phyloP scores from a whole-genome alignment of 331 rosid genomes.

The Saraca asoca region DNA sequence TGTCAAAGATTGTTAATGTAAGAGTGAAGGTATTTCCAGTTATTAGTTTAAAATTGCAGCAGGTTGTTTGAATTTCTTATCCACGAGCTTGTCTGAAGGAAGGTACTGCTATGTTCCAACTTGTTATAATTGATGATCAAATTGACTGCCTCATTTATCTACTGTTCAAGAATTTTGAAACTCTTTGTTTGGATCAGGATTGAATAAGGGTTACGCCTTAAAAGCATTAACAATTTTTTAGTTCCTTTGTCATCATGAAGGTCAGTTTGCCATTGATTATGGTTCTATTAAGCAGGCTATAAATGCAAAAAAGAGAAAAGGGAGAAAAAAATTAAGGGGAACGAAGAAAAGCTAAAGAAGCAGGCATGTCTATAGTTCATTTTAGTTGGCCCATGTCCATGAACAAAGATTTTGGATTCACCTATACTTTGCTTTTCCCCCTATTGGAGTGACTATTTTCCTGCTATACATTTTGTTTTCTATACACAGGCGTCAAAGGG shows the following conservation, averaged over 20 bases:
- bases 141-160: conserved; percentile 90
- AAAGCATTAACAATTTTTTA: conserved; percentile 80
- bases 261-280: conserved; percentile 75
- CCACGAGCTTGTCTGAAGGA: conserved; percentile 96
- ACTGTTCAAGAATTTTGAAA: conserved; percentile 95
- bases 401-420: too few species aligned
- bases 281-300: conserved; percentile 27
- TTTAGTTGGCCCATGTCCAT: too few species aligned
- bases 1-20: conserved; percentile 39
- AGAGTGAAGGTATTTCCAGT: conserved; percentile 46
- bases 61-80: conserved; percentile 90
- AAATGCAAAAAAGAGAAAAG: too few species aligned
- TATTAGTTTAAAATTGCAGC: conserved; percentile 82
- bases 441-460: too few species aligned
- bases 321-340: too few species aligned
- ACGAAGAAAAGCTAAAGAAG: too few species aligned
- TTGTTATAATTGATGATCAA: conserved; percentile 95
- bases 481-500: too few species aligned
- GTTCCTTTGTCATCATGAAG: conserved; percentile 73
- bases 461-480: too few species aligned
- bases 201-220: conserved; percentile 97
- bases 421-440: too few species aligned
- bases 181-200: conserved; percentile 99
- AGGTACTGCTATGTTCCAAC: conserved; percentile 95
- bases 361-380: too few species aligned